These are phyloP conservation scores for Phylloboletellus chloephorus DNA, from an alignment of 1,284 basidiomycete genomes.

Conservation along the genomic window DNA sequence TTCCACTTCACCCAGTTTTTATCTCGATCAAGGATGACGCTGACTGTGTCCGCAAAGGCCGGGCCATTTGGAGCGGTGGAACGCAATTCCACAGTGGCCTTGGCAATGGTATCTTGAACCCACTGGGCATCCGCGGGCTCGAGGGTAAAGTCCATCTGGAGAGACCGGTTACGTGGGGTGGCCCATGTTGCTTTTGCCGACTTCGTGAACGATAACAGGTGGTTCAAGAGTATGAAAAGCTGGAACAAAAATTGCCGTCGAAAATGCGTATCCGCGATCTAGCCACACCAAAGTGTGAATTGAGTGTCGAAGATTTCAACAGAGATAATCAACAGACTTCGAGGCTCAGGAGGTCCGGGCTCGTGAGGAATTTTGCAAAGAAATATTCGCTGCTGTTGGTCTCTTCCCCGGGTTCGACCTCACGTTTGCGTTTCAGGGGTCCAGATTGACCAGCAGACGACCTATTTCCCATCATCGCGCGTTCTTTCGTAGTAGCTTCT, in stretches of 20 bases:
- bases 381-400: conserved; percentile 66
- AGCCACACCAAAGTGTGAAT: conserved; percentile 10
- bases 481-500: conserved; percentile 79
- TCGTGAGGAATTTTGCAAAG: conserved; percentile 88
- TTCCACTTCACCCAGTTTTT: conserved; percentile 86
- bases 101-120: conserved; percentile 63
- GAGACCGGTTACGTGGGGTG: conserved; percentile 58
- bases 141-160: conserved; percentile 76
- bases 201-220: conserved; percentile 75
- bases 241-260: conserved; percentile 90
- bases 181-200: conserved; percentile 58
- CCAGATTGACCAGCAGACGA: conserved; percentile 35
- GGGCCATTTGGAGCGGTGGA: conserved; percentile 72
- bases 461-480: conserved; percentile 73
- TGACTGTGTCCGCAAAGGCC: conserved; percentile 67
- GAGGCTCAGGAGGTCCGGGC: conserved; percentile 77
- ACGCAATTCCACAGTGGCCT: conserved; percentile 63
- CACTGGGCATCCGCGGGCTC: conserved; percentile 62
- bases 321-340: conserved; percentile 49
- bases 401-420: conserved; percentile 45
- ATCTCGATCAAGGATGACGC: conserved; percentile 68
- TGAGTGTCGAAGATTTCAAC: conserved; percentile 4
- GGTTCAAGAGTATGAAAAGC: conserved; percentile 75
- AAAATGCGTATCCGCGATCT: conserved; percentile 86
- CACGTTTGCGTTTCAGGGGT: conserved; percentile 61